Evolutionary conservation across 169 alveolate genomes (phyloP).

Genomic region (Miamiensis avidus): DNA sequence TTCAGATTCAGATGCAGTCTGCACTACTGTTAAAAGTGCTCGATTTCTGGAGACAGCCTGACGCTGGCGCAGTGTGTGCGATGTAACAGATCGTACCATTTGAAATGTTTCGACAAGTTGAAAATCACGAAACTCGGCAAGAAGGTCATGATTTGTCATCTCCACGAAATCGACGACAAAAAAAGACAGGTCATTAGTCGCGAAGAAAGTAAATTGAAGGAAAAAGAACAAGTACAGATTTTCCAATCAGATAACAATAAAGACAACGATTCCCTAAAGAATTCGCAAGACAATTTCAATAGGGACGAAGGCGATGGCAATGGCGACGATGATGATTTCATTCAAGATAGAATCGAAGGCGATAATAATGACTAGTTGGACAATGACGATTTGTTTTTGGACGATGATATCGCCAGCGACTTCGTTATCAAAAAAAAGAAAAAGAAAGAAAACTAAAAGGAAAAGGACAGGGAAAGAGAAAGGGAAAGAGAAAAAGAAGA

Average conservation of each 20-base stretch:
- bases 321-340: background rate
- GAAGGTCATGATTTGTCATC: slow-evolving; percentile 60
- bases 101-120: slow-evolving; percentile 55
- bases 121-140: slow-evolving; percentile 52
- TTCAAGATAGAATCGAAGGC: background rate
- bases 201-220: background rate
- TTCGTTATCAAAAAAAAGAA: slow-evolving; percentile 16
- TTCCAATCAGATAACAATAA: background rate
- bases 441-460: slow-evolving; percentile 31
- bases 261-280: no score
- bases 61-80: slow-evolving; percentile 55
- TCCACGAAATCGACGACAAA: slow-evolving; percentile 27
- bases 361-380: background rate
- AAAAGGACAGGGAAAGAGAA: slow-evolving; percentile 39
- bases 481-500: slow-evolving; percentile 15
- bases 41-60: slow-evolving; percentile 56
- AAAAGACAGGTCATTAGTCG: background rate
- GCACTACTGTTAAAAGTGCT: slow-evolving; percentile 70
- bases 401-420: background rate
- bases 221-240: no score
- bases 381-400: background rate
- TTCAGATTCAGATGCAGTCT: slow-evolving; percentile 65
- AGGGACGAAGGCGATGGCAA: no score
- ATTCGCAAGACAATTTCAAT: no score
- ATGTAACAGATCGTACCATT: slow-evolving; percentile 70